A percentile compares a stretch with the other conserved stretches of the same genome.
phyloP scores from a whole-genome alignment of 352 stramenopile species.

The Phytophthora quininea region DNA sequence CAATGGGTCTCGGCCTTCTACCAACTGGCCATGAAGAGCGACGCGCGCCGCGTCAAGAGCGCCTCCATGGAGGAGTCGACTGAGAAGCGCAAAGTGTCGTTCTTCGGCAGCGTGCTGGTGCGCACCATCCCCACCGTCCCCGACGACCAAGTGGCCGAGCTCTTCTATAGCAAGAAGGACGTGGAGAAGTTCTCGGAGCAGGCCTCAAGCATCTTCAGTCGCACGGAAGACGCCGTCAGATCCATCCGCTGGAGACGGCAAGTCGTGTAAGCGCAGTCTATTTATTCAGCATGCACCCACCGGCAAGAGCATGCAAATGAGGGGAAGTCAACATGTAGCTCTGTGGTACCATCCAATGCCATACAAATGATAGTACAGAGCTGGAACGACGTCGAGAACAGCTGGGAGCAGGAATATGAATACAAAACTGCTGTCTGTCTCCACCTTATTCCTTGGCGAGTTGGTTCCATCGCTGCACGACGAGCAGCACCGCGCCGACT shows the following conservation, averaged over 20 bases:
- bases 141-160: conserved; percentile 54
- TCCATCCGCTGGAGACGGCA: conserved; percentile 37
- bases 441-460: conserved; percentile 6
- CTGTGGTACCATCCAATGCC: conserved; percentile 14
- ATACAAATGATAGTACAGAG: conserved; percentile 18
- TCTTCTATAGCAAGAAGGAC: conserved; percentile 73
- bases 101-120: conserved; percentile 63
- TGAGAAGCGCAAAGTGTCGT: conserved; percentile 57
- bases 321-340: background rate
- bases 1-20: conserved; percentile 74
- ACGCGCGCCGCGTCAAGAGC: conserved; percentile 37
- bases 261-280: conserved; percentile 27
- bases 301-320: conserved; percentile 13
- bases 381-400: background rate
- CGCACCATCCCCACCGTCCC: conserved; percentile 58
- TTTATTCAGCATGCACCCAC: conserved; percentile 27
- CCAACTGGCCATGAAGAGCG: conserved; percentile 51
- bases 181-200: conserved; percentile 66
- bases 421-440: background rate
- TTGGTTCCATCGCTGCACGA: conserved; percentile 57
- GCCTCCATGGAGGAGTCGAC: conserved; percentile 36
- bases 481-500: conserved; percentile 46
- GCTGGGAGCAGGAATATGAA: conserved; percentile 1
- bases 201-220: conserved; percentile 51
- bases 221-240: conserved; percentile 63